Percentiles rank a stretch among this genome's conserved stretches.
Conservation (phyloP, 2,329 filamentous ascomycete species). For the Alternaria tenuissima region DNA sequence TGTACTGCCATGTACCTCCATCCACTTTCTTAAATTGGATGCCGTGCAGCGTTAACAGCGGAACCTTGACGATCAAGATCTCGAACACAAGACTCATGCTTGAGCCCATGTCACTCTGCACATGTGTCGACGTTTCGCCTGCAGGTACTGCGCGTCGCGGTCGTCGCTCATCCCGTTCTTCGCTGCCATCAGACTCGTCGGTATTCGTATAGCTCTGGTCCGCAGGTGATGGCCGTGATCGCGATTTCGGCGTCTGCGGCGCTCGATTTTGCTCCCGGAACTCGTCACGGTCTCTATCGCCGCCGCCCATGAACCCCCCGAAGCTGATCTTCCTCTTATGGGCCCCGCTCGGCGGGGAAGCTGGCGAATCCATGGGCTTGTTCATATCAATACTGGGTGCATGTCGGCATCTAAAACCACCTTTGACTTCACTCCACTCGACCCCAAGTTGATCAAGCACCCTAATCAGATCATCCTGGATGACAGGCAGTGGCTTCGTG, state of each 20-base stretch:
- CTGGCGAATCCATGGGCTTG: conserved; percentile 68
- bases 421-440: conserved; percentile 91
- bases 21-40: conserved; percentile 98
- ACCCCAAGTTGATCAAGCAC: conserved; percentile 88
- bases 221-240: conserved; percentile 57
- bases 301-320: conserved; percentile 70
- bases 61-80: conserved; percentile 97
- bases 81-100: conserved; percentile 90
- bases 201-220: conserved; percentile 85
- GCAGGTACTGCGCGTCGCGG: conserved; percentile 59
- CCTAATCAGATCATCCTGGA: conserved; percentile 87
- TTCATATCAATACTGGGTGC: conserved; percentile 88
- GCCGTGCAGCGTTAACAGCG: conserved; percentile 88
- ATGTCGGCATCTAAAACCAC: conserved; percentile 90
- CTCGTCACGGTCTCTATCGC: conserved; percentile 69
- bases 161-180: conserved; percentile 58
- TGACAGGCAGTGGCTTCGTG: conserved; percentile 84
- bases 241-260: conserved; percentile 59
- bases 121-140: conserved; percentile 90
- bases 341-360: conserved; percentile 49
- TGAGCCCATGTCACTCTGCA: conserved; percentile 86
- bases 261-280: conserved; percentile 67
- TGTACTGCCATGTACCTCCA: conserved; percentile 98
- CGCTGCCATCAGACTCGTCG: conserved; percentile 82
- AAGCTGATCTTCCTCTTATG: conserved; percentile 86